These are phyloP conservation scores for Neodidymelliopsis sp. DNA, from an alignment of 2,329 filamentous ascomycete genomes.

Conservation along the genomic window DNA sequence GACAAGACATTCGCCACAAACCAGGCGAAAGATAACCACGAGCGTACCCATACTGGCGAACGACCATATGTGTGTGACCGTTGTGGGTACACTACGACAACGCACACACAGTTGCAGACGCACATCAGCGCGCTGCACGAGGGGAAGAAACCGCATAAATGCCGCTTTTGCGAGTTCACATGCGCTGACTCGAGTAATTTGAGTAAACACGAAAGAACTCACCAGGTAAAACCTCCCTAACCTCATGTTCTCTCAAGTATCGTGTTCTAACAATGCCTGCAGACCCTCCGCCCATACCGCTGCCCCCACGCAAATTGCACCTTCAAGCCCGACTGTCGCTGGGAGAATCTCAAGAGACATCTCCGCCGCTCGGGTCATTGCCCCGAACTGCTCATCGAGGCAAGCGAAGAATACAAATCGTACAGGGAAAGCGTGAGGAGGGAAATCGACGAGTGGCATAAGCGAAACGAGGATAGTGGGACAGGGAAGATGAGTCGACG, in stretches of 20 bases:
- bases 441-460: constrained; percentile 46
- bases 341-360: constrained; percentile 51
- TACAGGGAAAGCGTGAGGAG: constrained; percentile 43
- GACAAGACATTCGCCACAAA: constrained; percentile 51
- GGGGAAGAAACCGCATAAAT: constrained; percentile 48
- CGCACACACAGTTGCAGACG: constrained; percentile 50
- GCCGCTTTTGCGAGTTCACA: constrained; percentile 49
- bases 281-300: constrained; percentile 47
- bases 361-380: constrained; percentile 48
- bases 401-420: constrained; percentile 42
- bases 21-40: constrained; percentile 51
- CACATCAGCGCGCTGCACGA: constrained; percentile 49
- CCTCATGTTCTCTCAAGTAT: background rate
- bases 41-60: constrained; percentile 48
- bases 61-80: constrained; percentile 47
- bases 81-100: constrained; percentile 49
- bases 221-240: constrained; percentile 40
- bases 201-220: constrained; percentile 49
- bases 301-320: constrained; percentile 48
- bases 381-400: constrained; percentile 43
- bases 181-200: constrained; percentile 49
- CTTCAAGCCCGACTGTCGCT: constrained; percentile 49
- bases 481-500: constrained; percentile 27
- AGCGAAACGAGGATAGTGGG: constrained; percentile 35
- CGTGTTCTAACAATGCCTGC: background rate